Percentiles rank a stretch among this genome's conserved stretches.
Conservation (phyloP, 1,284 basidiomycete species). For the Naganishia sp. region DNA sequence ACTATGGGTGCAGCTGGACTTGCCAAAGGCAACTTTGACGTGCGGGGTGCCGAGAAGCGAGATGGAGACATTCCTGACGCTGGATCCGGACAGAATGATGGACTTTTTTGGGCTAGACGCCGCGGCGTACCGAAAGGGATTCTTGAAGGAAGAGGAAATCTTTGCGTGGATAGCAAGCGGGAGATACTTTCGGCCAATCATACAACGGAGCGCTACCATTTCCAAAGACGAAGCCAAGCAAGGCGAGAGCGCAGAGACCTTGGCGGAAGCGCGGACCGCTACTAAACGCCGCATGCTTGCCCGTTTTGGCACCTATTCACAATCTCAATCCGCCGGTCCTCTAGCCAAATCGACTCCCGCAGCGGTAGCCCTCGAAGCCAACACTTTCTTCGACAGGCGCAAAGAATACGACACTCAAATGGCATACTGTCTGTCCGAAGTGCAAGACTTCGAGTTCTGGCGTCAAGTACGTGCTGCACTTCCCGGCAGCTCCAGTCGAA, state of each 20-base stretch:
- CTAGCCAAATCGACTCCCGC: neutral
- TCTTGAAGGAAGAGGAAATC: constrained; percentile 1
- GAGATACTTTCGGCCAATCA: constrained; percentile 9
- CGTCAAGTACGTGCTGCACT: constrained; percentile 5
- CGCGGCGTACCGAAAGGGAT: constrained; percentile 2
- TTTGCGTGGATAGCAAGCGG: constrained; percentile 13
- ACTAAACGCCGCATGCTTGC: constrained; percentile 7
- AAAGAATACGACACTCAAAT: neutral
- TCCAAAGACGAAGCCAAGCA: neutral
- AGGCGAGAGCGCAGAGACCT: neutral
- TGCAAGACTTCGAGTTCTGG: constrained; percentile 4
- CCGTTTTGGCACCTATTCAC: neutral
- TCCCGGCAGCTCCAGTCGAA: constrained; percentile 7
- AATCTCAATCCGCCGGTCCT: neutral
- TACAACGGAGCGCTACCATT: neutral
- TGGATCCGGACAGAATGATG: constrained; percentile 23
- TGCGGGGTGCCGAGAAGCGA: constrained; percentile 15
- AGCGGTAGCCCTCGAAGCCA: constrained; percentile 1
- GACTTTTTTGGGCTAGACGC: constrained; percentile 20
- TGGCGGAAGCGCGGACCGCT: neutral
- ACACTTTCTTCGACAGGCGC: neutral
- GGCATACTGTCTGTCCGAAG: neutral
- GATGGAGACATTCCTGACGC: constrained; percentile 5
- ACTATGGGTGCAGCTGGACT: constrained; percentile 10
- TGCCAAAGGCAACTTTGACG: neutral